Evolutionary conservation across 768 basidiomycete species (phyloP), one percentile per base, ranked within the genome.

Genomic region (Auriculariales sp.): DNA sequence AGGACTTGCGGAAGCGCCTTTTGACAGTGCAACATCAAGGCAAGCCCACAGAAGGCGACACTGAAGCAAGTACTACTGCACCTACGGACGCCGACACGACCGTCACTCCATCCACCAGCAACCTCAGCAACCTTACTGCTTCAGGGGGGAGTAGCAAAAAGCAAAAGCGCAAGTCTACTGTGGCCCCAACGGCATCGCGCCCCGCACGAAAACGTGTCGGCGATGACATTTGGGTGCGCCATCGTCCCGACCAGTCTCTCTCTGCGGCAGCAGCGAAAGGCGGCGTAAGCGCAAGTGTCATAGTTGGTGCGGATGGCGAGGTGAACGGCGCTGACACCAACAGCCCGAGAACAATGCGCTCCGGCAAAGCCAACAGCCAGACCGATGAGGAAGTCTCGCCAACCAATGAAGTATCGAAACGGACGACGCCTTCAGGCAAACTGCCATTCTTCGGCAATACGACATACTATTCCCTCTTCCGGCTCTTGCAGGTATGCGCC

Each of bases 391-490:
- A n/a, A n/a, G n/a, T n/a, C n/a, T n/a, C n/a, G 39, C 39, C 39
- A 9, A 11, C 22, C 19, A 24, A 15, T 2, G 39, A 44, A 19
- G 10, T 25, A 6, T 44, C 39, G 7, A 44, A 44, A 25, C 39
- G 39, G 12, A 53, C 49, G 29, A 46, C 49, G 11, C 28, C 34
- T 34, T 32, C 52, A 10, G 49, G 47, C 17, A 48, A 49, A n/a
- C 39, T 49, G 42, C 73, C 79, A 30, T 91, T 97, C 66, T 97
- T 89, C 65, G 79, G 81, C 52, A 97, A 95, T 65, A 90, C 87
- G 17, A 72, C 79, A 22, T 89, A 89, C 59, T 99, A 97, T 68
- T 76, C 78, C 9, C 66, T 97, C 22, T 65, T 98, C 57, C 78
- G 94, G 29, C 68, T 93, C 46, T 63, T 97, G 34, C 85, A 97